These are phyloP conservation scores for Gossypium bickii DNA, from an alignment of 345 rosid species.

Conservation along the genomic window DNA sequence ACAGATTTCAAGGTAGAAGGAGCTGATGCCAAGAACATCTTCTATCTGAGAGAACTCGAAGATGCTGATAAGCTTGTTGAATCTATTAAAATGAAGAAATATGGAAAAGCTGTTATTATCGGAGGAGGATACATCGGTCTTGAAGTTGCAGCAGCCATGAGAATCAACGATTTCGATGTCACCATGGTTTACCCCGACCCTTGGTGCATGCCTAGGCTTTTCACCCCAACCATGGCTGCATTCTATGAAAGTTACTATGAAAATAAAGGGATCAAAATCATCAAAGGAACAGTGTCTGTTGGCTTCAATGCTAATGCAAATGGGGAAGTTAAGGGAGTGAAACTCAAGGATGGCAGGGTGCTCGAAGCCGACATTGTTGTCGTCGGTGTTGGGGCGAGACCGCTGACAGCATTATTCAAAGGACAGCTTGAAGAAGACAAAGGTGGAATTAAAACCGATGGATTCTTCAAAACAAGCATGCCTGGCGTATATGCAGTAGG, in stretches of 20 bases:
- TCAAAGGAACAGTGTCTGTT: constrained; percentile 80
- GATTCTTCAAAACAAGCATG: constrained; percentile 48
- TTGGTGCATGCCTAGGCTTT: constrained; percentile 94
- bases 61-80: constrained; percentile 59
- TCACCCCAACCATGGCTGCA: constrained; percentile 70
- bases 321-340: constrained; percentile 57
- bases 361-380: constrained; percentile 70
- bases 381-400: constrained; percentile 69
- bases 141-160: constrained; percentile 83
- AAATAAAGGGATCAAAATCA: constrained; percentile 65
- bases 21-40: constrained; percentile 59
- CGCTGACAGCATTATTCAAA: constrained; percentile 51
- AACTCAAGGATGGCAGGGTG: constrained; percentile 60
- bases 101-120: constrained; percentile 80
- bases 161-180: constrained; percentile 61
- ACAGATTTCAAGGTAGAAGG: constrained; percentile 66
- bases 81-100: constrained; percentile 50
- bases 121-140: constrained; percentile 99
- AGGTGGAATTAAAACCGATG: constrained; percentile 72
- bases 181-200: constrained; percentile 76
- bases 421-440: constrained; percentile 73
- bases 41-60: constrained; percentile 57
- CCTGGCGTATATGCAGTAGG: constrained; percentile 73
- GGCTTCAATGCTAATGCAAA: constrained; percentile 42
- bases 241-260: constrained; percentile 85